Base-by-base conservation (phyloP, 2,329 filamentous ascomycete genomes). In the Curvularia verruculosa region DNA sequence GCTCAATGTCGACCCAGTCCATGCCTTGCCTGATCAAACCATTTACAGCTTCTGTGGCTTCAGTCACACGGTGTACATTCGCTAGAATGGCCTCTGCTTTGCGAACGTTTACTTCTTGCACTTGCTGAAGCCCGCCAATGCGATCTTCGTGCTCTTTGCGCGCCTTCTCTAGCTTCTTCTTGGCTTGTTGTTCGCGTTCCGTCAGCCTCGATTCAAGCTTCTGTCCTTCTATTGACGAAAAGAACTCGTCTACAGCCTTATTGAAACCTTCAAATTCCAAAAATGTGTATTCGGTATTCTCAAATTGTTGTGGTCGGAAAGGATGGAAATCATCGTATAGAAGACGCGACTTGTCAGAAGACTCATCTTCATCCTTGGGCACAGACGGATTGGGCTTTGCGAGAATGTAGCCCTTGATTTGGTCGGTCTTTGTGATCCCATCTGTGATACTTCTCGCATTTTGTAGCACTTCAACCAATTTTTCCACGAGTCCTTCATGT, bases 291-390 rank as follows among this genome's bases (percentile, higher is more conserved):
- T 82, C 79, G 0, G 86, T 80, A 54, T 92, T 87, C 60, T 88
- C 85, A 60, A 96, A 90, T 65, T 98, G 94, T 21, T 83, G 81
- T 0, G 95, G 95, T 37, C 89, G 81, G 75, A 98, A 98, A 0
- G 95, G 95, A 66, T 98, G 94, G 68, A 97, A 98, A 68, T 99
- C 95, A 52, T 97, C 90, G 70, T 97, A 99, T 1, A 96, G 80
- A 5, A 95, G 72, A 10, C 73, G 77, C 5, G 65, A 67, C 55
- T 75, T 75, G 8, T 81, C 79, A 3, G 79, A 76, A 9, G 78
- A 72, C 52, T 78, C 80, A 3, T 77, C 73, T 0, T 73, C 78
- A 9, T 77, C 74, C 26, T 70, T 70, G 15, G 65, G 37, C 36
- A 71, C 63, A 12, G 68, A 63, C 12, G 78, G 68, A 48, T 76